Percentiles rank a stretch among this genome's conserved stretches.
Evolutionary conservation across 2,329 filamentous ascomycete genomes (phyloP).

Genomic region (Cladosporium sp.): DNA sequence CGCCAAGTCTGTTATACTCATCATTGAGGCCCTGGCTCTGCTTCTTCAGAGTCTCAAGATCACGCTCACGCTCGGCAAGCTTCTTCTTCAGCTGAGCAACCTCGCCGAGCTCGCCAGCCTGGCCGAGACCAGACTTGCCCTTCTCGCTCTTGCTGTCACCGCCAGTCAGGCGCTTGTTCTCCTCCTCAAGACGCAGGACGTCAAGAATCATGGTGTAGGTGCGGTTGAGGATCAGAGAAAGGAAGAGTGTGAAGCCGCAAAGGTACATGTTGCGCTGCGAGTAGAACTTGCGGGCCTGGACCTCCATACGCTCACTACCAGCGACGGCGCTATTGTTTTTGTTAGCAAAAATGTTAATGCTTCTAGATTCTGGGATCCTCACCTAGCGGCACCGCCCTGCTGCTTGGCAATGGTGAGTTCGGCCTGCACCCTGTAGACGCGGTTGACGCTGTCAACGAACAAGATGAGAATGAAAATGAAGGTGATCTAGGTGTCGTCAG

Average conservation of each 20-base stretch:
- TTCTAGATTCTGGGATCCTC: constrained; percentile 23
- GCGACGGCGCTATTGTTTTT: constrained; percentile 58
- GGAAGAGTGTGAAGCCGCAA: constrained; percentile 97
- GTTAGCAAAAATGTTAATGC: constrained; percentile 16
- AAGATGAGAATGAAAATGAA: constrained; percentile 99
- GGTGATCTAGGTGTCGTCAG: constrained; percentile 61
- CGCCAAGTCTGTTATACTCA: constrained; percentile 82
- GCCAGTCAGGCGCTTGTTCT: constrained; percentile 78
- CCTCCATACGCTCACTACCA: constrained; percentile 90
- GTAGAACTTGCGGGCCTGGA: constrained; percentile 99
- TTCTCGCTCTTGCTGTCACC: constrained; percentile 48
- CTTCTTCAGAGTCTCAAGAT: constrained; percentile 87
- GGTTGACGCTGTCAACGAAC: constrained; percentile 93
- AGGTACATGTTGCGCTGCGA: constrained; percentile 99
- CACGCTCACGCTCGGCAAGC: constrained; percentile 69
- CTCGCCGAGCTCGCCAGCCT: constrained; percentile 71
- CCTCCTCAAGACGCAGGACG: constrained; percentile 85
- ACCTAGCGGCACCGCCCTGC: constrained; percentile 45
- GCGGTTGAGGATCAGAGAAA: constrained; percentile 97
- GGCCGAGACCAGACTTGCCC: constrained; percentile 68
- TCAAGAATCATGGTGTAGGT: constrained; percentile 98
- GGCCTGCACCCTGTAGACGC: constrained; percentile 93
- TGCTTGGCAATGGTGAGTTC: constrained; percentile 75
- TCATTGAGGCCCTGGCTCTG: constrained; percentile 77
- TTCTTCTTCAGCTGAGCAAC: constrained; percentile 64